phyloP scores from a whole-genome alignment of 169 alveolate species.

The Theileria annulata region DNA sequence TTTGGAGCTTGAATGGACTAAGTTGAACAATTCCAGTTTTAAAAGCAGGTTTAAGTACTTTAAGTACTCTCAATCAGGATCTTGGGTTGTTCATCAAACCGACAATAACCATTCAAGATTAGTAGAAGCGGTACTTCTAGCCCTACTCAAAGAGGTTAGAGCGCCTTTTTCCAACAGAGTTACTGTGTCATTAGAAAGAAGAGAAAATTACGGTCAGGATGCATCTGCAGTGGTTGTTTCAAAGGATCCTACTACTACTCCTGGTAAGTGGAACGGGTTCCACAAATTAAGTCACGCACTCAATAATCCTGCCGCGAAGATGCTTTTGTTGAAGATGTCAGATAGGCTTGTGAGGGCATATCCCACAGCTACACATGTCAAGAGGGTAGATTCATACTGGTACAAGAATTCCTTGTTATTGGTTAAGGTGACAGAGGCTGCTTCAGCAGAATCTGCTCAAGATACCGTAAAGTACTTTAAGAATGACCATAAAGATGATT shows the following conservation, averaged over 20 bases:
- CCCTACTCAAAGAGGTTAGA: background rate
- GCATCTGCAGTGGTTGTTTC: background rate
- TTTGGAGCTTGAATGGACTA: slow-evolving; percentile 18
- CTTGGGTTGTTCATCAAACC: slow-evolving; percentile 1
- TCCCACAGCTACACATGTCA: background rate
- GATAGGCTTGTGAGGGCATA: slow-evolving; percentile 1
- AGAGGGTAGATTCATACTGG: background rate
- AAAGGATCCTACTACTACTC: background rate
- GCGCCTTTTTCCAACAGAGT: background rate
- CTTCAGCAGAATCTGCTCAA: background rate
- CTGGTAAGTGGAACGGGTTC: slow-evolving; percentile 9
- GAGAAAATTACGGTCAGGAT: background rate
- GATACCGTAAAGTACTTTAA: background rate
- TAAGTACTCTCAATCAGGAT: background rate
- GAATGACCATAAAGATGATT: slow-evolving; percentile 2
- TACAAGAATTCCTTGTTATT: background rate
- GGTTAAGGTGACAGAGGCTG: slow-evolving; percentile 4
- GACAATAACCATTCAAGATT: background rate
- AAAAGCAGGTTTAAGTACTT: background rate
- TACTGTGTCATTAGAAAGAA: background rate
- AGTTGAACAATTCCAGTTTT: slow-evolving; percentile 1
- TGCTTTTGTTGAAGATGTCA: slow-evolving; percentile 1
- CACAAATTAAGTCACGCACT: background rate
- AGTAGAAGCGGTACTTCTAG: background rate
- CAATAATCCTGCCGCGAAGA: background rate